Conservation (phyloP, 805 yeast species). For the Yarrowia sp. region DNA sequence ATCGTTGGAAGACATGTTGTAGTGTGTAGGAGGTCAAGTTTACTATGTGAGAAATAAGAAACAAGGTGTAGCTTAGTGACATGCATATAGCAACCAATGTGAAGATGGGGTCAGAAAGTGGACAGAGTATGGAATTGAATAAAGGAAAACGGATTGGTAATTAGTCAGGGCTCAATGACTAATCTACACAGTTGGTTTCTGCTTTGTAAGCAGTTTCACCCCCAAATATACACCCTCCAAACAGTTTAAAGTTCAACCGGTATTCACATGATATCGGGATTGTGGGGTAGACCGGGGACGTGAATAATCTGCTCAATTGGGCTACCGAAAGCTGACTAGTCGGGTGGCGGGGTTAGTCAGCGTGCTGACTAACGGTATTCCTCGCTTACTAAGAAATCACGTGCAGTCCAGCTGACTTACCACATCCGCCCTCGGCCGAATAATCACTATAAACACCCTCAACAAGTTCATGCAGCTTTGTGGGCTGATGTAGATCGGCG, state of each 20-base stretch:
- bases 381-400: neutral
- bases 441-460: neutral
- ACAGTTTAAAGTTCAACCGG: neutral
- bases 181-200: neutral
- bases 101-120: neutral
- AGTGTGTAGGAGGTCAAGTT: neutral
- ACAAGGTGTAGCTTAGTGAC: neutral
- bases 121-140: neutral
- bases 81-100: neutral
- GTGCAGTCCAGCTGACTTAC: no score
- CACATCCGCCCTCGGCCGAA: neutral
- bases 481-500: neutral
- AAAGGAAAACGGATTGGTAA: neutral
- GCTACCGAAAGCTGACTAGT: neutral
- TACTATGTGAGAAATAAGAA: neutral
- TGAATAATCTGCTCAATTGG: conserved; percentile 4
- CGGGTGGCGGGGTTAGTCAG: neutral
- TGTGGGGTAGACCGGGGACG: neutral
- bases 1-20: conserved; percentile 10
- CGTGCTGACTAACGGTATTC: no score
- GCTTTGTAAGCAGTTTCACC: neutral
- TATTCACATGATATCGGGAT: conserved; percentile 18
- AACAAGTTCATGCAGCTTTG: neutral
- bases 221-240: neutral
- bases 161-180: neutral